phyloP scores from a whole-genome alignment of 768 basidiomycete genomes.

The Lyophyllum decastes region DNA sequence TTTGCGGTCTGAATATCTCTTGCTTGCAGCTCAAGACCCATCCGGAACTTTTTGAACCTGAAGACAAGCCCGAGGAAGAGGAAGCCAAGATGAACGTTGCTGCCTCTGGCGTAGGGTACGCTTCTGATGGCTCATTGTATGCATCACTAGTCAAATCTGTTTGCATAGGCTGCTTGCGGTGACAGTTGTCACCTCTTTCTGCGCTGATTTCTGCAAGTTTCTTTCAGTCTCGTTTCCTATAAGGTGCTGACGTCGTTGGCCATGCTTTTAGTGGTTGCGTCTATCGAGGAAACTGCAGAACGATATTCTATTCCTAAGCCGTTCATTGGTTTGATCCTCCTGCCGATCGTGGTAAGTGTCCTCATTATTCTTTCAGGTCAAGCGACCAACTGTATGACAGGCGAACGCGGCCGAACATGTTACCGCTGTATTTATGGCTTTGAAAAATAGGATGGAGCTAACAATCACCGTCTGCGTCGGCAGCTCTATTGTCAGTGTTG shows the following conservation, averaged over 20 bases:
- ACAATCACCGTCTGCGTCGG: slow-evolving; percentile 83
- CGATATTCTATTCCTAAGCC: slow-evolving; percentile 80
- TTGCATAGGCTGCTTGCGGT: slow-evolving; percentile 60
- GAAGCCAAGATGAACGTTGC: slow-evolving; percentile 67
- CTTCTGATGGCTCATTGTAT: slow-evolving; percentile 17
- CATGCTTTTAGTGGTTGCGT: slow-evolving; percentile 67
- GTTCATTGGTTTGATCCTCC: slow-evolving; percentile 84
- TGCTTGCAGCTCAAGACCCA: slow-evolving; percentile 68
- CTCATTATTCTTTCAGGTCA: background rate
- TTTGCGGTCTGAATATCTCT: slow-evolving; percentile 3
- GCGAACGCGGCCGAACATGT: slow-evolving; percentile 87
- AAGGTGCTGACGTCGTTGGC: background rate
- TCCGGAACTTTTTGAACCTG: slow-evolving; percentile 54
- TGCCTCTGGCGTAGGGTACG: slow-evolving; percentile 61
- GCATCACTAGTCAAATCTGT: background rate
- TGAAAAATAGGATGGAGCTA: slow-evolving; percentile 63
- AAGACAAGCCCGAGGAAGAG: slow-evolving; percentile 30
- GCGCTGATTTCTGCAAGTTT: slow-evolving; percentile 80
- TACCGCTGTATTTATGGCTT: slow-evolving; percentile 86
- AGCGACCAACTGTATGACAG: slow-evolving; percentile 28
- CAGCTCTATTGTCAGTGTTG: slow-evolving; percentile 69
- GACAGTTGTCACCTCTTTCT: slow-evolving; percentile 84
- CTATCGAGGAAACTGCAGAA: slow-evolving; percentile 88
- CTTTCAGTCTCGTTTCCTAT: slow-evolving; percentile 7
- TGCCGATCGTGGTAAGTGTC: slow-evolving; percentile 78